Evolutionary conservation across 2,329 filamentous ascomycete genomes (phyloP), one percentile per base, ranked within the genome.

Genomic region (Zalaria sp.): DNA sequence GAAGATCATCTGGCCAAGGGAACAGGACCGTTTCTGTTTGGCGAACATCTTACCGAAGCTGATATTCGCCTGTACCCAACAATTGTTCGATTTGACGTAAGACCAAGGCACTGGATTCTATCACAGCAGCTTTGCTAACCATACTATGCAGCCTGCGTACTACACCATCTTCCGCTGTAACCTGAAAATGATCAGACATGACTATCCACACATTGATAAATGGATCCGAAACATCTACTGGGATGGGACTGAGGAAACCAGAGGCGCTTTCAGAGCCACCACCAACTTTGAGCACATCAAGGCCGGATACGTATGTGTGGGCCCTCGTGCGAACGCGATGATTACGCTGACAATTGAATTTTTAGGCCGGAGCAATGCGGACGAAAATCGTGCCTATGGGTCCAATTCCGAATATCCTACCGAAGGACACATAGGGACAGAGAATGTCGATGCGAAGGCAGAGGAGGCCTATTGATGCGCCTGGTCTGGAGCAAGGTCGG

Each of bases 91-190:
- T 83, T 84, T 49, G 81, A 86, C 47, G 65, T 72, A 18, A 18
- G 18, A 18, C 18, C 18, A 18, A 18, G 18, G 18, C 18, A 18
- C 18, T 18, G 18, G 18, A 18, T 18, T 18, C 18, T 18, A 18
- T 72, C 18, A 18, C 18, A 18, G 18, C 18, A 18, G 18, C 18
- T 18, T 18, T 18, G 18, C 18, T 18, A 18, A 18, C 18, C 18
- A 18, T 18, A 18, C 2, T 18, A 18, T 18, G 18, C 18, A 18
- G 18, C 18, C 18, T 27, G 81, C 85, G 52, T 93, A 93, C 56
- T 82, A 93, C 41, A 85, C 91, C 64, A 82, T 88, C 62, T 89
- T 89, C 69, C 83, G 83, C 63, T 81, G 76, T 50, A 81, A 81
- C 46, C 52, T 79, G 11, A 75, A 71, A 51, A 76, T 72, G 51